Base-by-base conservation (phyloP, 345 rosid genomes). In the Syzygium jambos region DNA sequence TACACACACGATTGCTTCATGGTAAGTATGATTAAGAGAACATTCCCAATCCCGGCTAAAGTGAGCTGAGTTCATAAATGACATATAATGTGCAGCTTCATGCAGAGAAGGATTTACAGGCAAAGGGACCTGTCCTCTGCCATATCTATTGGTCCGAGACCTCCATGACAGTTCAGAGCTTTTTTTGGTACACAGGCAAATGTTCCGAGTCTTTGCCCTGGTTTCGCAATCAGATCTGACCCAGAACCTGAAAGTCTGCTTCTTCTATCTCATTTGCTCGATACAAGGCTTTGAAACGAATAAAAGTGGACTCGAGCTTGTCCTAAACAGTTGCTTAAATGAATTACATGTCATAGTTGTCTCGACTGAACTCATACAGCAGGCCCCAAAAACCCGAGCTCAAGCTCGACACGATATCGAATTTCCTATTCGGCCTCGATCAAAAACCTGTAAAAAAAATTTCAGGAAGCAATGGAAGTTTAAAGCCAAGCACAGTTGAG, bases 11-110 rank as follows among this genome's bases (percentile, higher is more conserved):
- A 34, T 73, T 41, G 0, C 80, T 21, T 55, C 57, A 21, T 8
- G 25, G 10, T 55, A 7, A 55, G 57, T 21, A 55, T 21, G 10
- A 19, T 55, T 55, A 19, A 55, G 57, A 55, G 57, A 21, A 55
- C 57, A 55, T 55, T 21, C 57, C 57, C 2, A 0, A 68, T 73
- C 2, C 19, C 0, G 14, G 0, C 2, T 13, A 34, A 34, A 4
- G 23, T 38, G 13, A 17, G 78, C 46, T 12, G 5, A 68, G 49
- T 34, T 73, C 19, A 14, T 19, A 73, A 73, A 34, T 1, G 80
- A 73, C 49, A 34, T 17, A 9, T 11, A 17, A 34, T 73, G 25
- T 19, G 80, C 49, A 4, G 80, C 25, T 73, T 73, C 25, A 73
- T 19, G 25, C 80, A 19, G 19, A 34, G 25, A 22, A 34, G 49